Base-by-base conservation (phyloP, 78 protist genomes). In the Isochrysis galbana region DNA sequence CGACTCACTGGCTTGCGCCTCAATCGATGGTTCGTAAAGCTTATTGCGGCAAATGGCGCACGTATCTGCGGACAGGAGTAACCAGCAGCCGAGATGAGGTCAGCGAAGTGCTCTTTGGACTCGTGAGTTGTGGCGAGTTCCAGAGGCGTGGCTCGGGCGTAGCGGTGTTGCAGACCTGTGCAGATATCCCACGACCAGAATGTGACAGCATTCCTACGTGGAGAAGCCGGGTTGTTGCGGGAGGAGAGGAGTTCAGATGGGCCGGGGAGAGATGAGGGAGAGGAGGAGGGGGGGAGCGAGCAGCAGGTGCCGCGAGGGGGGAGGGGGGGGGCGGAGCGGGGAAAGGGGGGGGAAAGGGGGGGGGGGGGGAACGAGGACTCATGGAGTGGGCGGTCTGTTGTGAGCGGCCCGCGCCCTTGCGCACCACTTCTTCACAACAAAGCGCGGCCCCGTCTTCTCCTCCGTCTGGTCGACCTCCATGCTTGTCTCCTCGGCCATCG, bases 21-120 rank as follows among this genome's bases (percentile, higher is more conserved):
- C 87, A 14, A 78, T 78, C 26, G 54, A 78, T 3, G 51, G 87
- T 36, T 78, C 87, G 36, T 42, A 42, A 17, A 78, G 47, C 54
- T 78, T 39, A 48, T 78, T 78, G 51, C 87, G 87, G 87, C 87
- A 78, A 34, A 78, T 78, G 36, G 87, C 87, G 48, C 87, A 78
- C 17, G 47, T 78, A 48, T 78, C 87, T 42, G 51, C 87, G 47
- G 32, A 38, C 46, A 14, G 61, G 14, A 14, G 29, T 7, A 14
- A 7, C 7, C 29, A 14, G 29, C 29, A 7, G 61, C 29, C 14
- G 61, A 51, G 61, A 51, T 7, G 61, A 51, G 29, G 61, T 51
- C 61, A 14, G 61, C 61, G 61, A n/a, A n/a, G n/a, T n/a, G n/a
- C n/a, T n/a, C n/a, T n/a, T n/a, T n/a, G n/a, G n/a, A n/a, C n/a